These are phyloP conservation scores for Ajuga reptans DNA, from an alignment of 305 asterid genomes.

Conservation along the genomic window DNA sequence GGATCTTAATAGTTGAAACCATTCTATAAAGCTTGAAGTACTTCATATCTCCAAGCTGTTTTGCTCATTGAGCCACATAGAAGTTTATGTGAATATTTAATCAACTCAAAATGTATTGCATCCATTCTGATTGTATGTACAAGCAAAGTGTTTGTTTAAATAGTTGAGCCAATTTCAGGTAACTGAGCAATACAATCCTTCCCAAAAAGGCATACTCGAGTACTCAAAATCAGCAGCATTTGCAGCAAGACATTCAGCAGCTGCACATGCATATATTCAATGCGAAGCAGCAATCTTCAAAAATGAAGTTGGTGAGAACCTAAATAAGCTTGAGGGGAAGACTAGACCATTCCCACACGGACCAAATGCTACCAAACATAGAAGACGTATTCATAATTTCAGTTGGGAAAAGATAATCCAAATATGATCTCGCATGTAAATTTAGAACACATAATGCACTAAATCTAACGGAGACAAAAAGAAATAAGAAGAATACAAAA, in stretches of 20 bases:
- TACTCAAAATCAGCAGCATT: neutral
- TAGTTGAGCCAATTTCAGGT: neutral
- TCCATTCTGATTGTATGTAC: neutral
- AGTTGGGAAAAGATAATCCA: neutral
- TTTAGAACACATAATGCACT: neutral
- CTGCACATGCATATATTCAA: too few relatives aligned
- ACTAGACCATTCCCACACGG: neutral
- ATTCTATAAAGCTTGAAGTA: neutral
- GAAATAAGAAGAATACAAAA: too few relatives aligned
- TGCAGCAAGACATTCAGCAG: neutral
- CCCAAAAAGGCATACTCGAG: neutral
- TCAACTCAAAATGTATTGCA: neutral
- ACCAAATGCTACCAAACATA: neutral
- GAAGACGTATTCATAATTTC: neutral
- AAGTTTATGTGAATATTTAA: neutral
- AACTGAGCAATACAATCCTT: neutral
- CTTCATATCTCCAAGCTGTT: neutral
- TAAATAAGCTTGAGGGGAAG: neutral
- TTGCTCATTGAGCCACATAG: neutral
- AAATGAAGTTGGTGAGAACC: neutral
- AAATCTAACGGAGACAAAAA: too few relatives aligned
- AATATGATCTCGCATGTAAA: neutral
- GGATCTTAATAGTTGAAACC: too few relatives aligned
- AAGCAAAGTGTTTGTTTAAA: neutral
- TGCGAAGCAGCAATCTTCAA: too few relatives aligned